phyloP scores from a whole-genome alignment of 2,329 filamentous ascomycete genomes.

The Colletotrichum navitas region DNA sequence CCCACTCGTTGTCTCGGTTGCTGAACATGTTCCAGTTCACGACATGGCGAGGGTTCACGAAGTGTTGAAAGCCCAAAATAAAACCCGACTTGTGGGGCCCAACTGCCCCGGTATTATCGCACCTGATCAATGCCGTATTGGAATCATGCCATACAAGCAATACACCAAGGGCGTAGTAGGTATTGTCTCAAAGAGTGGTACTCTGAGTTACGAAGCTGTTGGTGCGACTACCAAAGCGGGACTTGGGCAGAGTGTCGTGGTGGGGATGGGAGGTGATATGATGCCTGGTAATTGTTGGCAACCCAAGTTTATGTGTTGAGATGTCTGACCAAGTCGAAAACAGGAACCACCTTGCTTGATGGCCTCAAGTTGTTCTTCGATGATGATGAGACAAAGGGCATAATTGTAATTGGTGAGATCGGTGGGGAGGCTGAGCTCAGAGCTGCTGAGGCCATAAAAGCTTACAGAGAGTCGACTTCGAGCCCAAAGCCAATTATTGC shows the following conservation, averaged over 20 bases:
- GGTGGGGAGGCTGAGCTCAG: slow-evolving; percentile 77
- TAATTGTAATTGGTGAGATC: slow-evolving; percentile 79
- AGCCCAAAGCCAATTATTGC: slow-evolving; percentile 75
- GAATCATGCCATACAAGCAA: slow-evolving; percentile 57
- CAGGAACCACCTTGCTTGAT: slow-evolving; percentile 77
- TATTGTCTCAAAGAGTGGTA: slow-evolving; percentile 85
- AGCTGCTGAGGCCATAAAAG: slow-evolving; percentile 77
- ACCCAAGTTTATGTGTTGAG: not conserved
- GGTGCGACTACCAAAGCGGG: slow-evolving; percentile 80
- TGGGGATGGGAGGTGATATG: slow-evolving; percentile 83
- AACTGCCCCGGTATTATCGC: slow-evolving; percentile 87
- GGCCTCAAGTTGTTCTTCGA: slow-evolving; percentile 75
- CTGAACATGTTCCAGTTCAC: slow-evolving; percentile 83
- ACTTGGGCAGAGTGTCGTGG: slow-evolving; percentile 80
- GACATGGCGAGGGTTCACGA: slow-evolving; percentile 80
- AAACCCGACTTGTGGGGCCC: slow-evolving; percentile 80
- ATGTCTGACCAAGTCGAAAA: not conserved
- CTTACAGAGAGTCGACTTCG: slow-evolving; percentile 68
- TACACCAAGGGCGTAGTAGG: slow-evolving; percentile 73
- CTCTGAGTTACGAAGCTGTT: slow-evolving; percentile 83
- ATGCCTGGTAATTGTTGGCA: slow-evolving; percentile 66
- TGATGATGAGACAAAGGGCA: slow-evolving; percentile 76
- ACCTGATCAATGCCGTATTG: slow-evolving; percentile 71
- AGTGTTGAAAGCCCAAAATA: slow-evolving; percentile 77
- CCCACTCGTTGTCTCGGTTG: slow-evolving; percentile 81